Evolutionary conservation across 73 alveolate species (phyloP).

Genomic region (Symbiodinium pilosum): DNA sequence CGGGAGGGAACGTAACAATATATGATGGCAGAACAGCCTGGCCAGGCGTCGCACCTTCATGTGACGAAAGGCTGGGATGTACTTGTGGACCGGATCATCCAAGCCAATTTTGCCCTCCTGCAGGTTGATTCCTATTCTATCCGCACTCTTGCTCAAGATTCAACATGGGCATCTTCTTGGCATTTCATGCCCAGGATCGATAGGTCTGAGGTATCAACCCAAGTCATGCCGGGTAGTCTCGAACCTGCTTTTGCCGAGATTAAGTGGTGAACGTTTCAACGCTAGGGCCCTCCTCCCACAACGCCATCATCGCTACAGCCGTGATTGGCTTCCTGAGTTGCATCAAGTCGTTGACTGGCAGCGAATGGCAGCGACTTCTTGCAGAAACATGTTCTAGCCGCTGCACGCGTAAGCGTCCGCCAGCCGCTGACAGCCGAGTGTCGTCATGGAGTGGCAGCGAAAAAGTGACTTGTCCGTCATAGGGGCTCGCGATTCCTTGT

Average conservation of each 20-base stretch:
- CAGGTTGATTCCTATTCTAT: no score
- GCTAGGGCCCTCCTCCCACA: conserved; percentile 27
- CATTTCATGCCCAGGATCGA: no score
- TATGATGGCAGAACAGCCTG: background rate
- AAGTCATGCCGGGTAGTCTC: no score
- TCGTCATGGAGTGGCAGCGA: conserved; percentile 60
- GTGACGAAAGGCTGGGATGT: conserved; percentile 71
- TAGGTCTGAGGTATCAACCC: no score
- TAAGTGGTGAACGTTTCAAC: background rate
- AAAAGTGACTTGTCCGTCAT: conserved; percentile 59
- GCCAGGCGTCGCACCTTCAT: conserved; percentile 23
- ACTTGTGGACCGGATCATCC: conserved; percentile 71
- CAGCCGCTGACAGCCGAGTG: background rate
- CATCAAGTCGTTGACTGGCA: no score
- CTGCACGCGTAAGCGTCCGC: no score
- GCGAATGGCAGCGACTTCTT: no score
- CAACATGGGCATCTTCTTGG: no score
- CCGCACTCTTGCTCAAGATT: no score
- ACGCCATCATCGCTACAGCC: conserved; percentile 46
- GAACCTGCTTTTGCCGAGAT: background rate
- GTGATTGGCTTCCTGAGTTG: conserved; percentile 44
- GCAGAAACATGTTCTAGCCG: no score
- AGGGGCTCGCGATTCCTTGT: conserved; percentile 30
- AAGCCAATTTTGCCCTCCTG: conserved; percentile 36
- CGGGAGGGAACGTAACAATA: no score